A percentile compares a stretch with the other conserved stretches of the same genome.
Conservation (phyloP, 805 yeast species). For the Priceomyces fermenticarens region DNA sequence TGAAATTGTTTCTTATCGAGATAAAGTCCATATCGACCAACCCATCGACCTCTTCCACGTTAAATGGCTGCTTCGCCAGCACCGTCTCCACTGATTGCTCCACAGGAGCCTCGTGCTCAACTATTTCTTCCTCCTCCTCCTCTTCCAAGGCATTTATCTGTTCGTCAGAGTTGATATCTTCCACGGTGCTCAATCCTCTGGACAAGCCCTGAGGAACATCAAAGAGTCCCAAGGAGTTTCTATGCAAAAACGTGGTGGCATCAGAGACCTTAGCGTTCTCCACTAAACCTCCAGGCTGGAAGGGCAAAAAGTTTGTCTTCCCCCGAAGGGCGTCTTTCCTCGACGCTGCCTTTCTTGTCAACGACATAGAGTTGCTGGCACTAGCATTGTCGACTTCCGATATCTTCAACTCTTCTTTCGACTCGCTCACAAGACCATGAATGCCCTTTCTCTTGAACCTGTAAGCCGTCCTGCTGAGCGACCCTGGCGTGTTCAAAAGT, state of each 20-base stretch:
- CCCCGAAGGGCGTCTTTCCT: conserved; percentile 67
- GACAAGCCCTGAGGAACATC: conserved; percentile 80
- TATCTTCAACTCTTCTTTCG: conserved; percentile 50
- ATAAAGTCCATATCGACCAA: conserved; percentile 34
- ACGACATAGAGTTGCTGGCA: conserved; percentile 68
- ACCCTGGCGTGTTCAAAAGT: conserved; percentile 56
- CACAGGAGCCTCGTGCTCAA: conserved; percentile 10
- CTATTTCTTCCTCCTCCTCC: conserved; percentile 12
- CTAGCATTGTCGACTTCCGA: conserved; percentile 51
- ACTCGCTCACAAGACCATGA: conserved; percentile 61
- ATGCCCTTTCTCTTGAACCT: conserved; percentile 75
- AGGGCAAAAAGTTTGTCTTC: conserved; percentile 73
- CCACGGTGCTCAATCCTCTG: conserved; percentile 57
- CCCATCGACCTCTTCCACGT: conserved; percentile 47
- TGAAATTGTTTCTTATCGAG: conserved; percentile 18
- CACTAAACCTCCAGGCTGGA: conserved; percentile 82
- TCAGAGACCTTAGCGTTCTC: conserved; percentile 24
- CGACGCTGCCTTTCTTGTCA: conserved; percentile 64
- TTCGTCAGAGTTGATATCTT: conserved; percentile 6
- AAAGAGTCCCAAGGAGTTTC: conserved; percentile 68
- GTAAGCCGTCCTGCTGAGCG: conserved; percentile 60
- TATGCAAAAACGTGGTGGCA: conserved; percentile 47
- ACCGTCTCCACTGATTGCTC: not conserved
- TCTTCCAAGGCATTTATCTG: conserved; percentile 12
- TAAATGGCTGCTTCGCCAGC: conserved; percentile 18